These are phyloP conservation scores for Fragaria nilgerrensis DNA, from an alignment of 306 rosid genomes.

Conservation along the genomic window DNA sequence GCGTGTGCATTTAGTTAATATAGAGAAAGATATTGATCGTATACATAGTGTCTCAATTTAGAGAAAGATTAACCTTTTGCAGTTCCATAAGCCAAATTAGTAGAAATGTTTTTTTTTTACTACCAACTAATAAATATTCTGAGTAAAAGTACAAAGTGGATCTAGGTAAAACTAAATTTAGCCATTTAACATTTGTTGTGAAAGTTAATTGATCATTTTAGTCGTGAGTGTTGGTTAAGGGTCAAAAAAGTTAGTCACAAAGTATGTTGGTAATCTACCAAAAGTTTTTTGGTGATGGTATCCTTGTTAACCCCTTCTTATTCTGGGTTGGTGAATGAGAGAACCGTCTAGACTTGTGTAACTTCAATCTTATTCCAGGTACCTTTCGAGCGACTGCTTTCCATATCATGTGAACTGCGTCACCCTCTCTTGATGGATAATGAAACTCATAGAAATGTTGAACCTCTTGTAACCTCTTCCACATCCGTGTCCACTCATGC, in stretches of 20 bases:
- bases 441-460: constrained; percentile 57
- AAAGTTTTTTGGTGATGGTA: constrained; percentile 47
- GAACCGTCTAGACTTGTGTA: constrained; percentile 56
- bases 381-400: constrained; percentile 68
- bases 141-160: not conserved
- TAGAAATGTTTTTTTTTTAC: too few species aligned
- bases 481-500: constrained; percentile 78
- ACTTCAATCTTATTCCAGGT: constrained; percentile 51
- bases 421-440: constrained; percentile 65
- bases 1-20: too few species aligned
- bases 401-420: constrained; percentile 90
- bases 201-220: not conserved
- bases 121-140: not conserved
- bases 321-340: constrained; percentile 22
- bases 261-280: constrained; percentile 26
- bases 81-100: too few species aligned
- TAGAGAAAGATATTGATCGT: too few species aligned
- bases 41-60: too few species aligned
- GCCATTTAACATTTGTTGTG: not conserved
- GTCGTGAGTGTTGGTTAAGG: constrained; percentile 8
- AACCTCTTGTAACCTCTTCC: constrained; percentile 69
- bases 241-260: not conserved
- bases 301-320: constrained; percentile 18
- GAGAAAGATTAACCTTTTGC: too few species aligned
- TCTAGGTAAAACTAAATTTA: not conserved